Evolutionary conservation across 176 grass and related monocot genomes (phyloP), one percentile per base, ranked within the genome.

Genomic region (Zizania latifolia): DNA sequence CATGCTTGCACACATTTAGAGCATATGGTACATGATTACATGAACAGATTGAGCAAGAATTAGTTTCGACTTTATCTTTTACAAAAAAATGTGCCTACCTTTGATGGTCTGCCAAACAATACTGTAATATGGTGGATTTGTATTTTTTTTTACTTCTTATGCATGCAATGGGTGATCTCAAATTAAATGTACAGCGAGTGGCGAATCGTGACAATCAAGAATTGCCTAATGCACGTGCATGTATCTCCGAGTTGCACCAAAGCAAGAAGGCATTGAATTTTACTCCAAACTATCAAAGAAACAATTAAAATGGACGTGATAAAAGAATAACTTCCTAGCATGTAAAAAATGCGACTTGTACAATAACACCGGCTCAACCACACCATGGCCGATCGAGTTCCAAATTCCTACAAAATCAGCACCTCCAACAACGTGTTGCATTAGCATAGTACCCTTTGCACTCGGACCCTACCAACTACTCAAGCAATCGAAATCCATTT

Each of bases 71-170:
- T 11, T 19, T 69, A 69, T 4, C n/a, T 70, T n/a, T 21, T 53
- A 6, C 14, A 31, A 16, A 46, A 31, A 12, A 19, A 31, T 70
- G 15, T 70, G 29, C 10, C 46, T 76, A 58, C 38, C 23, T 51
- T 48, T 70, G 64, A 62, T 30, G 12, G 32, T 23, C 54, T 83
- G 33, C 72, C 81, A 61, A 68, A 76, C 17, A 75, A 75, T 65
- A 16, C 50, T 68, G 56, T 58, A 71, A 1, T 43, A n/a, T 9
- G 34, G 29, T 16, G 10, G 56, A 70, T 76, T 44, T 28, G 16
- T 0, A 48, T 1, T 2, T 5, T 19, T 68, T 27, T 14, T 10
- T 44, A 38, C 65, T 68, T 31, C 15, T 12, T 45, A 70, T 61
- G 72, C 24, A 40, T 26, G 34, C 17, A 10, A 45, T 1, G 21